Percentiles rank a stretch among this genome's conserved stretches.
Conservation (phyloP, 1,139 yeast genomes). For the Tardiomyces digboiensis region DNA sequence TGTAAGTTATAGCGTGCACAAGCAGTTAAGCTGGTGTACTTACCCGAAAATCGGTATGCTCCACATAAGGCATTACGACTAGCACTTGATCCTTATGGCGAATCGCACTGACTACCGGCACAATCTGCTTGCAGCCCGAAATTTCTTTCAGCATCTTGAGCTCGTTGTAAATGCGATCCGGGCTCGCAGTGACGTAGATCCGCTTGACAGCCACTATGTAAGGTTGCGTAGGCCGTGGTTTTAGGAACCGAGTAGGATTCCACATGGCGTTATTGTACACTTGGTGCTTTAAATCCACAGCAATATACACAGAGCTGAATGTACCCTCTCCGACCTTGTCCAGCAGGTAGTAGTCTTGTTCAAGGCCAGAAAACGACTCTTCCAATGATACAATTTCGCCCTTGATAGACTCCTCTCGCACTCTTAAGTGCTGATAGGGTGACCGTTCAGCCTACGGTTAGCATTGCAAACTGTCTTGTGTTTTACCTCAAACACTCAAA, state of each 20-base stretch:
- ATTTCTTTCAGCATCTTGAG: slow-evolving; percentile 46
- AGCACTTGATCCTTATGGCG: slow-evolving; percentile 86
- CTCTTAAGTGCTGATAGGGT: not conserved
- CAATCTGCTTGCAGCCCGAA: slow-evolving; percentile 62
- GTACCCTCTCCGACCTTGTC: slow-evolving; percentile 97
- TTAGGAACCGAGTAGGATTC: not conserved
- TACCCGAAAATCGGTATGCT: slow-evolving; percentile 76
- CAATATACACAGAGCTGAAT: slow-evolving; percentile 83
- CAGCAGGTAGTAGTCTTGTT: slow-evolving; percentile 51
- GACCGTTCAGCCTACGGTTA: no score
- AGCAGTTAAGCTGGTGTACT: slow-evolving; percentile 3
- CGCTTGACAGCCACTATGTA: slow-evolving; percentile 77
- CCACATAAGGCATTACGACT: slow-evolving; percentile 86
- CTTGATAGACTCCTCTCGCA: not conserved
- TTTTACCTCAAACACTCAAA: no score
- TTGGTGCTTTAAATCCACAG: slow-evolving; percentile 47
- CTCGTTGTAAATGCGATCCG: slow-evolving; percentile 83
- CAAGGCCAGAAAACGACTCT: slow-evolving; percentile 52
- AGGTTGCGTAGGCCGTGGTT: not conserved
- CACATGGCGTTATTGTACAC: slow-evolving; percentile 15
- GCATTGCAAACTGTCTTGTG: no score
- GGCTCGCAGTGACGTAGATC: slow-evolving; percentile 93
- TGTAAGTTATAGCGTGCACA: slow-evolving; percentile 17
- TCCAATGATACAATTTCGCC: slow-evolving; percentile 55
- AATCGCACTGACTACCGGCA: slow-evolving; percentile 82